Base-by-base conservation (phyloP, 129 eudicot genomes). In the Chrysanthemum lavandulifolium region DNA sequence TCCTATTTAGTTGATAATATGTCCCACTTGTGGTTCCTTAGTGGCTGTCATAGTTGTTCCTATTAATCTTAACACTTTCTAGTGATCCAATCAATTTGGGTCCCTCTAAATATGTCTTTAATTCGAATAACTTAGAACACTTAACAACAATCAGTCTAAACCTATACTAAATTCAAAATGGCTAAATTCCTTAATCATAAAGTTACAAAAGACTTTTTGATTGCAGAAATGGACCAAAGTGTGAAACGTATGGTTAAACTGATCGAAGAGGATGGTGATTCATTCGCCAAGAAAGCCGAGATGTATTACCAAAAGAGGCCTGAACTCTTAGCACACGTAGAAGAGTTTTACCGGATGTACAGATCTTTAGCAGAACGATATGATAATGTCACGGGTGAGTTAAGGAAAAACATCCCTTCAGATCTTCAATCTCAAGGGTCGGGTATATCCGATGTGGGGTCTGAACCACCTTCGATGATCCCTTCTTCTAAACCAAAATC, bases 301-400 rank as follows among this genome's bases (percentile, higher is more conserved):
- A 85, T 93, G 95, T 93, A 93, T 79, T 93, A 93, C 69, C 86
- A 87, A 82, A n/a, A 80, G 74, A 64, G 98, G 73, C 98, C 98
- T 0, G 85, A 85, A 72, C 74, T 93, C 18, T 53, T 93, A 6
- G 43, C 78, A 40, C 92, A 84, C 25, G 92, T 89, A 1, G 95
- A 93, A 84, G 98, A 93, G 47, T 86, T 93, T 52, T 86, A 93
- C 67, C 81, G 95, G 21, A 89, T 89, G 90, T 93, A 89, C 49
- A 81, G 96, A 6, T 77, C 97, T 0, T 74, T 93, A 61, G 95
- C 96, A 0, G 98, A 93, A 69, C 86, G 97, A 27, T 93, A 89
- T 23, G 98, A 89, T 74, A 84, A 89, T 55, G 85, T 87, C 10
- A 89, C 96, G 0, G 98, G 94, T 27, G 98, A 93, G 68, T 62